Percentiles rank a stretch among this genome's conserved stretches.
Conservation (phyloP, 208 protist species). For the Herpetomonas muscarum region DNA sequence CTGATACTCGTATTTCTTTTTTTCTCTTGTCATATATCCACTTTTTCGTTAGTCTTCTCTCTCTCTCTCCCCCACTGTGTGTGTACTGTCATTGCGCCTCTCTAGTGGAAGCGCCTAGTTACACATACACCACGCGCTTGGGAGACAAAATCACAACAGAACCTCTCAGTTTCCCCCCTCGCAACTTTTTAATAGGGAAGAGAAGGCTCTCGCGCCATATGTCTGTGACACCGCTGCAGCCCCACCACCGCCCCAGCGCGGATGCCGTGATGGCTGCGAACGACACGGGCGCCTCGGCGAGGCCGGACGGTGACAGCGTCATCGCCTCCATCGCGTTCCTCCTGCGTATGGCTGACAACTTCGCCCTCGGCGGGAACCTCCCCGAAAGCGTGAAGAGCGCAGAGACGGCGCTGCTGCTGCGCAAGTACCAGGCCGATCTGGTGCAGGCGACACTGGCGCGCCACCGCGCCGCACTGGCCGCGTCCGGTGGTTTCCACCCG, state of each 20-base stretch:
- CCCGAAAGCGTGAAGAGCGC: conserved; percentile 69
- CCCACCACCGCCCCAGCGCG: too few relatives aligned
- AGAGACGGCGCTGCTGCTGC: conserved; percentile 70
- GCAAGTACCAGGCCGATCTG: conserved; percentile 22
- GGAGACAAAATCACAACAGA: conserved; percentile 5
- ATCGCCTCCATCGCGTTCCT: conserved; percentile 58
- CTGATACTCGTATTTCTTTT: conserved; percentile 9
- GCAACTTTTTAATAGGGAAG: background rate
- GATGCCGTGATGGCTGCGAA: too few relatives aligned
- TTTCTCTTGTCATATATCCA: conserved; percentile 9
- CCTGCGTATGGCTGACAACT: conserved; percentile 38
- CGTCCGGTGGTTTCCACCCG: too few relatives aligned
- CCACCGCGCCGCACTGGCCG: too few relatives aligned
- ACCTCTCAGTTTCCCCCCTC: background rate
- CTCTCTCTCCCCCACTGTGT: background rate
- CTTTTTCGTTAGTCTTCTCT: background rate
- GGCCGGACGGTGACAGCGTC: conserved; percentile 9
- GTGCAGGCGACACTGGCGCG: conserved; percentile 22
- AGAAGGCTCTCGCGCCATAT: conserved; percentile 2
- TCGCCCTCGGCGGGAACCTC: conserved; percentile 70
- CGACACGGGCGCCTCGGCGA: too few relatives aligned
- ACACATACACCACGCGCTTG: too few relatives aligned
- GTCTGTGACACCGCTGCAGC: too few relatives aligned
- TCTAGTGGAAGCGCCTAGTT: too few relatives aligned
- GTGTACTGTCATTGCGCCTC: too few relatives aligned